Percentiles rank a stretch among this genome's conserved stretches.
These are phyloP conservation scores for Teratosphaeria epicoccoides DNA, from an alignment of 2,329 filamentous ascomycete species.

Conservation along the genomic window DNA sequence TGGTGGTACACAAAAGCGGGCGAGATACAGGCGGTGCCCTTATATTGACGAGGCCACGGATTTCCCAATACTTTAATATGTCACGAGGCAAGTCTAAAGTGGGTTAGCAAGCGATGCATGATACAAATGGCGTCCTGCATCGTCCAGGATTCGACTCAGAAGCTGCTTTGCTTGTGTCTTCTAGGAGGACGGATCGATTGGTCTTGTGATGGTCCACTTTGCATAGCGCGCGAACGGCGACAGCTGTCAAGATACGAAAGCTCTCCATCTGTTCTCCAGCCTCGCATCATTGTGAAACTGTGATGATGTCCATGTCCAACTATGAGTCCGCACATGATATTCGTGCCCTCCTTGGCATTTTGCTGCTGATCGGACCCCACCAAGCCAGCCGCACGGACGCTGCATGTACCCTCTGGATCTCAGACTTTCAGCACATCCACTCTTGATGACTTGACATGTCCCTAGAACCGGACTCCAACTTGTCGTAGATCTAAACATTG, in stretches of 20 bases:
- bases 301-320: no score
- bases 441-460: not conserved
- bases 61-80: not conserved
- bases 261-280: no score
- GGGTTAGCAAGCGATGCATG: not conserved
- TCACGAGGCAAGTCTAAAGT: not conserved
- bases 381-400: no score
- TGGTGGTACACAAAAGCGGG: not conserved
- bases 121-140: not conserved
- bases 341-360: no score
- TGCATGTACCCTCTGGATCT: no score
- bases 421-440: not conserved
- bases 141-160: not conserved
- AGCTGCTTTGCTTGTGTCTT: not conserved
- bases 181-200: not conserved
- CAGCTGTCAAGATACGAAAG: not conserved
- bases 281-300: no score
- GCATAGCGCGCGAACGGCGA: not conserved
- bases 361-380: no score
- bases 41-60: not conserved
- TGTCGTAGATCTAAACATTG: not conserved
- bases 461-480: not conserved
- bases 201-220: not conserved
- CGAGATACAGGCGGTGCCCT: not conserved
- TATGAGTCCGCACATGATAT: no score